phyloP scores from a whole-genome alignment of 257 asterid species.

The Ballota nigra region DNA sequence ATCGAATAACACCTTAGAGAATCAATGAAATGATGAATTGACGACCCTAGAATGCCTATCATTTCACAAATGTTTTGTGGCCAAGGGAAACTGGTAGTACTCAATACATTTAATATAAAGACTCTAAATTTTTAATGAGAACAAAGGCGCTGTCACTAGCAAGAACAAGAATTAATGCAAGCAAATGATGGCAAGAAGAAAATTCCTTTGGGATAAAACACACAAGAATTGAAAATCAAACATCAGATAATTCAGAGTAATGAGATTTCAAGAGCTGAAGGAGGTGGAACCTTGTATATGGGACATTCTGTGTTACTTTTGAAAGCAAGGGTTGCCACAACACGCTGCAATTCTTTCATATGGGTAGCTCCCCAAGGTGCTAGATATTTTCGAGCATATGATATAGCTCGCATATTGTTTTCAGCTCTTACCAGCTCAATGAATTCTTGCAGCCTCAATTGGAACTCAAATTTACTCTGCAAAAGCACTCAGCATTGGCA shows the following conservation, averaged over 20 bases:
- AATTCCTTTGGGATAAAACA: background rate
- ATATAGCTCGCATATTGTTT: constrained; percentile 66
- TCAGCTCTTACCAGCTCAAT: constrained; percentile 88
- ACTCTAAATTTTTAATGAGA: background rate
- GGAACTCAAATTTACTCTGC: constrained; percentile 98
- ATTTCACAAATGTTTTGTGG: background rate
- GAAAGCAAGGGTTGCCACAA: constrained; percentile 89
- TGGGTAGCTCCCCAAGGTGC: constrained; percentile 95
- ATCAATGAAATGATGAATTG: background rate
- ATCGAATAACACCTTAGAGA: background rate
- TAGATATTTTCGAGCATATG: constrained; percentile 84
- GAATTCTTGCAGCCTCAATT: constrained; percentile 92
- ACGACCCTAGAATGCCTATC: background rate
- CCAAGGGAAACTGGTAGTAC: background rate
- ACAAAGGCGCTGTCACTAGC: background rate
- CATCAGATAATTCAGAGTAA: background rate
- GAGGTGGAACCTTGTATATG: constrained; percentile 65
- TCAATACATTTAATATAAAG: background rate
- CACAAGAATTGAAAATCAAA: constrained; percentile 10
- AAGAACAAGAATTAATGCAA: background rate
- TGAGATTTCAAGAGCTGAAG: constrained; percentile 9
- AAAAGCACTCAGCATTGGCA: constrained; percentile 26
- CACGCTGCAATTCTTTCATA: constrained; percentile 95
- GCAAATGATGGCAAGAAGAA: constrained; percentile 7
- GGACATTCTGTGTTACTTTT: constrained; percentile 80